Evolutionary conservation across 257 asterid species (phyloP).

Genomic region (Petunia axillaris): DNA sequence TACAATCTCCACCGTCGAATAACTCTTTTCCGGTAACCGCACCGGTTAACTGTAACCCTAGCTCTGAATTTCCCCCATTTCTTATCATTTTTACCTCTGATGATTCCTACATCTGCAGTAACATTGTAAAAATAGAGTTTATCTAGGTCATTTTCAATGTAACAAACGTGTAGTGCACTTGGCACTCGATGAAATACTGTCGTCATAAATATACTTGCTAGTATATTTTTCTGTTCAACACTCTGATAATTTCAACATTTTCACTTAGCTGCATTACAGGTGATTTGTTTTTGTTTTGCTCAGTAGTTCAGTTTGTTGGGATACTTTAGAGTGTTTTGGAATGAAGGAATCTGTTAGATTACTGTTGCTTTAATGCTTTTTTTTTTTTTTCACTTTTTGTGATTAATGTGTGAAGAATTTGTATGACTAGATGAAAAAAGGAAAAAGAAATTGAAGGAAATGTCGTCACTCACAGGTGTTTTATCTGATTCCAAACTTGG

Average conservation of each 20-base stretch:
- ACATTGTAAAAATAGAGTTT: constrained; percentile 23
- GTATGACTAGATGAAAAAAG: not conserved
- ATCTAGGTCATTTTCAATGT: constrained; percentile 21
- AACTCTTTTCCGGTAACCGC: constrained; percentile 10
- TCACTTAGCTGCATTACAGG: not conserved
- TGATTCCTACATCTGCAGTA: constrained; percentile 17
- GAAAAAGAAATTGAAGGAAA: not conserved
- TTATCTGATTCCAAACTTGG: not conserved
- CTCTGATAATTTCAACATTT: not conserved
- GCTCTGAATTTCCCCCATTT: constrained; percentile 24
- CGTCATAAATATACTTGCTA: constrained; percentile 28
- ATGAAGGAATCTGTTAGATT: constrained; percentile 2
- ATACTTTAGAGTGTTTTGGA: constrained; percentile 5
- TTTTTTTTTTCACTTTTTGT: not conserved
- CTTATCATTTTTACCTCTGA: constrained; percentile 21
- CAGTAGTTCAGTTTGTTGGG: not conserved
- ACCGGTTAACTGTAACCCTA: constrained; percentile 33
- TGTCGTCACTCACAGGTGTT: not conserved
- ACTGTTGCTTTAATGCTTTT: constrained; percentile 22
- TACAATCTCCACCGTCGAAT: constrained; percentile 32
- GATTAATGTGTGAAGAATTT: not conserved
- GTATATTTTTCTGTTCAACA: not conserved
- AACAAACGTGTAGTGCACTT: constrained; percentile 16
- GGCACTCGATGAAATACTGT: constrained; percentile 32
- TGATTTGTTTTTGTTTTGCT: not conserved